Base-by-base conservation (phyloP, 192 early-diverging fungal species). In the Coemansia sp. region DNA sequence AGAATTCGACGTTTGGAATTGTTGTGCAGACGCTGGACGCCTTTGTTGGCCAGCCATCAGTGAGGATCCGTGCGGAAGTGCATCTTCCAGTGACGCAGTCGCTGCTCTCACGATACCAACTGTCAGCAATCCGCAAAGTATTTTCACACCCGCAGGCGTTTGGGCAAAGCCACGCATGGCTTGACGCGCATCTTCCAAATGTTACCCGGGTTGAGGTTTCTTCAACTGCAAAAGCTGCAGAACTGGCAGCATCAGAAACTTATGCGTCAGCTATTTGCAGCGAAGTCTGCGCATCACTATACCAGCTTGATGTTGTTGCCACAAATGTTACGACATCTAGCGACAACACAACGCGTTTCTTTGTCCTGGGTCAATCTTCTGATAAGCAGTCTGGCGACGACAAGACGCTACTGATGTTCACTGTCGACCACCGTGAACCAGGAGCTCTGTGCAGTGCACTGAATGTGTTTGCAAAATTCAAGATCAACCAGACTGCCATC, bases 311-410 rank as follows among this genome's bases (percentile, higher is more conserved):
- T 26, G 71, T 95, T 18, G 73, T 94, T 23, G 88, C 83, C 50
- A 81, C 81, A 34, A 84, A 91, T 50, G 93, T 98, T 69, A 91
- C 96, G 49, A 88, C 94, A 60, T 51, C 74, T 14, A 84, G 87
- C 62, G 89, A 88, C 64, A 98, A 98, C 67, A 90, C 88, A 0
- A 98, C 96, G 0, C 87, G 96, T 48, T 98, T 98, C 87, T 88
- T 98, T 64, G 87, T 98, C 23, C 73, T 98, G 16, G 88, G 89
- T 4, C 84, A 84, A 66, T 81, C 84, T 18, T 87, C 84, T 30
- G 88, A 88, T 64, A 64, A 58, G 2, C 85, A 89, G 9, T 90
- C 93, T 0, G 82, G 68, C 27, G 77, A 87, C 58, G 92, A 94
- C 69, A 89, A 89, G 67, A 90, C 93, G 0, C 65, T 94, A 26